Evolutionary conservation across 2,329 filamentous ascomycete genomes (phyloP), one percentile per base, ranked within the genome.

Genomic region (Diaporthe helianthi): DNA sequence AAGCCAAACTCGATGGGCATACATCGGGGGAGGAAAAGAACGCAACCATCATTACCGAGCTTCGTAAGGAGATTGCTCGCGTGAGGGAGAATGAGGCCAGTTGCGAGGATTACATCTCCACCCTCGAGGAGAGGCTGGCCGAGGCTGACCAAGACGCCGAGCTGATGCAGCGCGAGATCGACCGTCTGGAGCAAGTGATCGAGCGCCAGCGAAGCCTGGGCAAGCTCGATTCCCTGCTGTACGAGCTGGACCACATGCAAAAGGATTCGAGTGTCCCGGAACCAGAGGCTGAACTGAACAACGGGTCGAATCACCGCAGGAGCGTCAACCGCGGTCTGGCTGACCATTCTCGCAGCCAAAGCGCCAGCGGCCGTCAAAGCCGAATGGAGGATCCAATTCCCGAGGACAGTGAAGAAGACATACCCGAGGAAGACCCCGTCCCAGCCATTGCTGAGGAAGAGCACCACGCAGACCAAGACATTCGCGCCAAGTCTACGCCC

Each of bases 31-130:
- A 98, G 76, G 96, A 98, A 80, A 96, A 94, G 83, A 97, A 96
- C 74, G 89, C 93, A 8, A 90, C 92, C 17, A 91, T 97, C 66
- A 91, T 98, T 69, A 83, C 89, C 63, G 94, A 98, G 78, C 84
- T 99, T 65, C 92, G 94, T 63, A 98, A 97, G 77, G 96, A 99
- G 81, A 91, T 99, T 71, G 86, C 91, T 29, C 91, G 95, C 51
- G 88, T 94, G 19, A 90, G 94, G 60, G 96, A 98, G 76, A 98
- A 94, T 74, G 96, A 99, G 81, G 88, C 91, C 4, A 91, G 92
- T 47, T 94, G 91, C 74, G 96, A 99, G 79, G 96, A 98, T 73
- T 99, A 99, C 79, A 98, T 99, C 65, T 97, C 95, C 1, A 98
- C 94, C 0, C 84, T 99, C 13, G 96, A 99, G 78, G 96, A 98